Evolutionary conservation across 176 grass and related monocot species (phyloP).

Genomic region (Juncus inflexus): DNA sequence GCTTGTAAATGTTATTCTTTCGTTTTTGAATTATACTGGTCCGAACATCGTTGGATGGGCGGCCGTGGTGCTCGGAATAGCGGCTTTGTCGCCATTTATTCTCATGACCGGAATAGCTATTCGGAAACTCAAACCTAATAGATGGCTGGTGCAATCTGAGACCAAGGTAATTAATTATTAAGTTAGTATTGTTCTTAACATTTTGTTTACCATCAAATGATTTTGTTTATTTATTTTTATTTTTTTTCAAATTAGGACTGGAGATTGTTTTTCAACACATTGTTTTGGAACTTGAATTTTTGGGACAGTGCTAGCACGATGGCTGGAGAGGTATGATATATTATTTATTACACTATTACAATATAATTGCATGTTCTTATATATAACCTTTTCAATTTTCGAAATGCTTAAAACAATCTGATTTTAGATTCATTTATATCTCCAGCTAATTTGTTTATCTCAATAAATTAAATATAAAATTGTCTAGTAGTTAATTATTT

Average conservation of each 20-base stretch:
- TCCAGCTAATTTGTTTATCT: no score
- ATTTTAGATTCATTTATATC: no score
- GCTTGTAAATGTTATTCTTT: slow-evolving; percentile 27
- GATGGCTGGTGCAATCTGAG: slow-evolving; percentile 23
- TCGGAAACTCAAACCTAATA: slow-evolving; percentile 26
- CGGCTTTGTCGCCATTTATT: slow-evolving; percentile 30
- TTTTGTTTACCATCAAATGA: no score
- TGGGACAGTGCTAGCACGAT: slow-evolving; percentile 52
- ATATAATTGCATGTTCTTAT: no score
- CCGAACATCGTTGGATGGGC: slow-evolving; percentile 41
- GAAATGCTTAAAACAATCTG: no score
- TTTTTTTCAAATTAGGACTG: slow-evolving; percentile 28
- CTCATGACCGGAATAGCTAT: slow-evolving; percentile 31
- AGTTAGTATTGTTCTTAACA: no score
- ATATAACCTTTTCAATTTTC: no score
- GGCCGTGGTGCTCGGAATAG: slow-evolving; percentile 27
- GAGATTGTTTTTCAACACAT: slow-evolving; percentile 46
- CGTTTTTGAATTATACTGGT: slow-evolving; percentile 40
- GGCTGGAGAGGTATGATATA: slow-evolving; percentile 45
- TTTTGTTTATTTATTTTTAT: no score
- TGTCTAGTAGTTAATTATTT: no score
- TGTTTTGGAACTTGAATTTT: slow-evolving; percentile 62
- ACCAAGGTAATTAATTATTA: no score
- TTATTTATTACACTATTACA: no score
- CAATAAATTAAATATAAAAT: no score